phyloP scores from a whole-genome alignment of 805 yeast species.

The Myxozyma monticola region DNA sequence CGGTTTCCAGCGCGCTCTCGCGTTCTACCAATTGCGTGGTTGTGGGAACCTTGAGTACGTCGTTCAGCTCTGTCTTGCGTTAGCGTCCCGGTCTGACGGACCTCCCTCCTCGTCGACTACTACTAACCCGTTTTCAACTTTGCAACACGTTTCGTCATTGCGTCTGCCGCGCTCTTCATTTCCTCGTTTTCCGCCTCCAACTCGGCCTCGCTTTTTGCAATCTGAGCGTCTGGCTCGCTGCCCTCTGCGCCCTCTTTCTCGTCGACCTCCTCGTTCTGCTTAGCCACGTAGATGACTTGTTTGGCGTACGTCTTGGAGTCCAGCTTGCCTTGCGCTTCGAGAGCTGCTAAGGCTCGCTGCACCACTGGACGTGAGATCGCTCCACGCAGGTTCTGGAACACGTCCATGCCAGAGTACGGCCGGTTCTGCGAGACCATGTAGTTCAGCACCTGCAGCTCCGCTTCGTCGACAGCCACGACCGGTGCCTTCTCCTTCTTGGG shows the following conservation, averaged over 20 bases:
- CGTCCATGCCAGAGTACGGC: slow-evolving; percentile 30
- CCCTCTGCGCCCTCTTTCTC: neutral
- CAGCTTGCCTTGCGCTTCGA: slow-evolving; percentile 22
- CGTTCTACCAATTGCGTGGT: too few relatives aligned
- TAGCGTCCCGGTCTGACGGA: too few relatives aligned
- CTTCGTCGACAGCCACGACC: too few relatives aligned
- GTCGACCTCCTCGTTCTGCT: slow-evolving; percentile 5
- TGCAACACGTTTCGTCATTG: neutral
- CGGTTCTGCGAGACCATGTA: slow-evolving; percentile 29
- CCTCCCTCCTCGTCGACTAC: neutral
- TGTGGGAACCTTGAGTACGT: too few relatives aligned
- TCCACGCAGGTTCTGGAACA: slow-evolving; percentile 27
- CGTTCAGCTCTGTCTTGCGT: too few relatives aligned
- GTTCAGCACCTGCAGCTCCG: slow-evolving; percentile 9
- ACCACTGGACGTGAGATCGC: slow-evolving; percentile 17
- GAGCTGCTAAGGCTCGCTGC: slow-evolving; percentile 23
- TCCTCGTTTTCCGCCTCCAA: neutral
- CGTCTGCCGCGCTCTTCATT: slow-evolving; percentile 10
- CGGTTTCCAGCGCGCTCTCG: too few relatives aligned
- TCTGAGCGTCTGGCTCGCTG: slow-evolving; percentile 10
- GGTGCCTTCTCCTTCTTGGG: too few relatives aligned
- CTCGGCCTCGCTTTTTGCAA: neutral
- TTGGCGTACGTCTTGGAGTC: slow-evolving; percentile 27
- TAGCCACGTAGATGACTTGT: slow-evolving; percentile 26
- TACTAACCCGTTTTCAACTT: too few relatives aligned